Percentiles rank a stretch among this genome's conserved stretches.
phyloP scores from a whole-genome alignment of 352 stramenopile genomes.

The Phytopythium montanum region DNA sequence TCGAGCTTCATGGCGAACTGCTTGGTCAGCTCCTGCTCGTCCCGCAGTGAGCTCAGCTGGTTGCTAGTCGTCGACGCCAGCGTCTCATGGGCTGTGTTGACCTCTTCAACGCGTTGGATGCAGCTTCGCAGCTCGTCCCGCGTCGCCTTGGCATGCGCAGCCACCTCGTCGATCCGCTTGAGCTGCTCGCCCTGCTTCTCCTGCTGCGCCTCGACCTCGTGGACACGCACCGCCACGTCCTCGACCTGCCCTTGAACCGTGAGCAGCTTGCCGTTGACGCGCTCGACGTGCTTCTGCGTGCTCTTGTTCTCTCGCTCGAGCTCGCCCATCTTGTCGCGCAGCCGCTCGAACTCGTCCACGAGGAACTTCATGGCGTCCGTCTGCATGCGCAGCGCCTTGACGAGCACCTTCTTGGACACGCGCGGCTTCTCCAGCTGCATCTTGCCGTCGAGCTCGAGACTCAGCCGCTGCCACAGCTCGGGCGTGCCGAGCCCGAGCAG shows the following conservation, averaged over 20 bases:
- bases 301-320: constrained; percentile 77
- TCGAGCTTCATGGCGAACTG: constrained; percentile 84
- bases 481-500: constrained; percentile 68
- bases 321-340: constrained; percentile 68
- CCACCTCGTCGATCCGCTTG: constrained; percentile 71
- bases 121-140: constrained; percentile 49
- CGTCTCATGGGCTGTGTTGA: constrained; percentile 31
- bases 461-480: constrained; percentile 77
- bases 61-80: constrained; percentile 54
- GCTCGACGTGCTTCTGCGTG: constrained; percentile 75
- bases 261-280: constrained; percentile 72
- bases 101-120: constrained; percentile 43
- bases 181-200: constrained; percentile 58
- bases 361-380: constrained; percentile 82
- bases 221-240: constrained; percentile 55
- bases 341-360: constrained; percentile 79
- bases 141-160: constrained; percentile 36
- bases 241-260: constrained; percentile 75
- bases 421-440: constrained; percentile 73
- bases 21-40: constrained; percentile 75
- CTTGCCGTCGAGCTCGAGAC: constrained; percentile 76
- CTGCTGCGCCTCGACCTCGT: constrained; percentile 61
- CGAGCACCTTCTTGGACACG: constrained; percentile 79
- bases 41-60: constrained; percentile 41
- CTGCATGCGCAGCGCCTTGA: constrained; percentile 82